Base-by-base conservation (phyloP, 2,329 filamentous ascomycete genomes). In the Cercospora canescens region DNA sequence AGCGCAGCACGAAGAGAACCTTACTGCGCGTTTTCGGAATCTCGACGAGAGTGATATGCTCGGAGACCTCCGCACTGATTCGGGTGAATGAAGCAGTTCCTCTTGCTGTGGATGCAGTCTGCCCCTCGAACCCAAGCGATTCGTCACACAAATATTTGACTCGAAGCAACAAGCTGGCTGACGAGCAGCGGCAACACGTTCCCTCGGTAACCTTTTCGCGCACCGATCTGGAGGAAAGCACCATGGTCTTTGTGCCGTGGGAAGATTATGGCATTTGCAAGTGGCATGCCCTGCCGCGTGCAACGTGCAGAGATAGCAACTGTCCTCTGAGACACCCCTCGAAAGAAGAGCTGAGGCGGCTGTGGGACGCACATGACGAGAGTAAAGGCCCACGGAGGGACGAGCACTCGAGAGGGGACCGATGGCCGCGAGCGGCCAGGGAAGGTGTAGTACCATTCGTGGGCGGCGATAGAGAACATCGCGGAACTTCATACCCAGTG, bases 171-270 rank as follows among this genome's bases (percentile, higher is more conserved):
- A 57, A 32, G 30, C 7, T 21, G 30, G 30, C 56, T 3, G 16
- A n/a, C 12, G 9, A 37, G 45, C 21, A 11, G 16, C 56, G n/a
- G 26, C 56, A 41, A 45, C 56, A 0, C 34, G 18, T 9, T 41
- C 6, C 12, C 18, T 0, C 56, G 30, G 6, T 50, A n/a, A 16
- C 4, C 6, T 50, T 8, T 32, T 9, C 28, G 14, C 18, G 6
- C 5, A 18, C 4, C 6, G 6, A 45, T 28, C 28, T 39, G 35
- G n/a, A 16, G 28, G 12, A 12, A 18, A 39, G 18, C 21, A 60
- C 12, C 37, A 73, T 73, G 72, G 67, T 70, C 16, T 70, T 62
- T 64, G 68, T 74, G 14, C 61, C 67, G 30, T 74, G 72, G 72
- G 60, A 66, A 45, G 58, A 65, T 14, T 63, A 67, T n/a, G 70